A percentile compares a stretch with the other conserved stretches of the same genome.
These are phyloP conservation scores for Fusarium sp. DNA, from an alignment of 2,329 filamentous ascomycete genomes.

Conservation along the genomic window DNA sequence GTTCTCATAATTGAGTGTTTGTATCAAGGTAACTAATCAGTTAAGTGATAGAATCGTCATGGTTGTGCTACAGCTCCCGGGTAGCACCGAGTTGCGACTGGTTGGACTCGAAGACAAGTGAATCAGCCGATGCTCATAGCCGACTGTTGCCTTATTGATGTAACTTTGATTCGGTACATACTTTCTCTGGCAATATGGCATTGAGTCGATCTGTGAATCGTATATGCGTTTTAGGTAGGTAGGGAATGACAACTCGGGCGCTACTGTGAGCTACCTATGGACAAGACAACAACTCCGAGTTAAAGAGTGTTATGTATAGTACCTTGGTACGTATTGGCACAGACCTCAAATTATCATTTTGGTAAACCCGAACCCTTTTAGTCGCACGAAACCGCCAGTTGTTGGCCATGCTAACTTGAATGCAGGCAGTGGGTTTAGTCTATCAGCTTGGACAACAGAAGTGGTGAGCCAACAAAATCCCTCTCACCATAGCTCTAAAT, in stretches of 20 bases:
- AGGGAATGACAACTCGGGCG: no score
- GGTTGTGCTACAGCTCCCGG: conserved; percentile 33
- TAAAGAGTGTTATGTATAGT: no score
- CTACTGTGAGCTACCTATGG: no score
- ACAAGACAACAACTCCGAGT: background rate
- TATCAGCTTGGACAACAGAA: background rate
- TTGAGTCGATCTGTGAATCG: no score
- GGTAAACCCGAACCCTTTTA: background rate
- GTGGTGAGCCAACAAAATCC: conserved; percentile 7
- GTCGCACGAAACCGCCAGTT: background rate
- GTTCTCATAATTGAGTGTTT: background rate
- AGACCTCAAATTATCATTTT: background rate
- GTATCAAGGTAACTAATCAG: background rate
- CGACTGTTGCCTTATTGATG: conserved; percentile 8
- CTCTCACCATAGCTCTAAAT: background rate
- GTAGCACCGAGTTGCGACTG: conserved; percentile 37
- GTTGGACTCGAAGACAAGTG: conserved; percentile 17
- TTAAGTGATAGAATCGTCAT: conserved; percentile 1
- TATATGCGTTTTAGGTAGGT: no score
- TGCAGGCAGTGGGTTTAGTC: background rate
- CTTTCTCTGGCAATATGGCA: background rate
- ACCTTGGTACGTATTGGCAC: background rate
- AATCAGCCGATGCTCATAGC: conserved; percentile 8
- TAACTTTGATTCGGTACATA: background rate
- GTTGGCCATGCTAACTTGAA: background rate